A percentile compares a stretch with the other conserved stretches of the same genome.
These are phyloP conservation scores for Paecilomyces niveus DNA, from an alignment of 2,329 filamentous ascomycete species.

Conservation along the genomic window DNA sequence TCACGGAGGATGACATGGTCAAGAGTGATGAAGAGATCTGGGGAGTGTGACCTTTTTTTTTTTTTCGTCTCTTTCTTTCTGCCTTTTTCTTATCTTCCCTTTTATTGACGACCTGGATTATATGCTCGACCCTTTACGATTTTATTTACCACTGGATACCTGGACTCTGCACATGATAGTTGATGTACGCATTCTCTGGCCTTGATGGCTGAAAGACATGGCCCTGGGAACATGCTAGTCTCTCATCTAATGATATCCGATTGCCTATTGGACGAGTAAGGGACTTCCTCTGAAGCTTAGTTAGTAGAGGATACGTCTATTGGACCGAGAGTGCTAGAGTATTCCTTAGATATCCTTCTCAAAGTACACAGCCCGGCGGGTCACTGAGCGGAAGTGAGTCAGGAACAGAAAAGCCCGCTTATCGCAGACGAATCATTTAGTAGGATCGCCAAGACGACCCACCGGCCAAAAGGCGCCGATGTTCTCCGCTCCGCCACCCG, in stretches of 20 bases:
- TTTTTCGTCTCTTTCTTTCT: background rate
- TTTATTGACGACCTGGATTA: background rate
- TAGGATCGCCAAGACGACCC: background rate
- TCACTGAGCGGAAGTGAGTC: too few species aligned
- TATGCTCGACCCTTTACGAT: background rate
- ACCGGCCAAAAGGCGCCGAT: background rate
- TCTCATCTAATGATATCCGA: background rate
- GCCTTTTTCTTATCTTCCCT: background rate
- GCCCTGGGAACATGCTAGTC: background rate
- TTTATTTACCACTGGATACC: background rate
- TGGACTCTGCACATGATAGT: background rate
- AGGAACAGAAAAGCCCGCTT: background rate
- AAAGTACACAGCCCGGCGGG: background rate
- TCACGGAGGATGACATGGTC: conserved; percentile 42
- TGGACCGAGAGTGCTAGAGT: background rate
- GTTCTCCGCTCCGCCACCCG: background rate
- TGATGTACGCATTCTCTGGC: background rate
- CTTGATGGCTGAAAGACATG: background rate
- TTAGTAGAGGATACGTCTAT: background rate
- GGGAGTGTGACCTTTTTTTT: conserved; percentile 22
- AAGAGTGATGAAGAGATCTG: conserved; percentile 40
- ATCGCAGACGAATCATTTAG: too few species aligned
- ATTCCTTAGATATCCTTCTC: background rate
- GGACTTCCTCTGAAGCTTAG: background rate
- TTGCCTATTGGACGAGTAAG: background rate